A percentile compares a stretch with the other conserved stretches of the same genome.
Conservation (phyloP, 2,329 filamentous ascomycete species). For the Didymella lethalis region DNA sequence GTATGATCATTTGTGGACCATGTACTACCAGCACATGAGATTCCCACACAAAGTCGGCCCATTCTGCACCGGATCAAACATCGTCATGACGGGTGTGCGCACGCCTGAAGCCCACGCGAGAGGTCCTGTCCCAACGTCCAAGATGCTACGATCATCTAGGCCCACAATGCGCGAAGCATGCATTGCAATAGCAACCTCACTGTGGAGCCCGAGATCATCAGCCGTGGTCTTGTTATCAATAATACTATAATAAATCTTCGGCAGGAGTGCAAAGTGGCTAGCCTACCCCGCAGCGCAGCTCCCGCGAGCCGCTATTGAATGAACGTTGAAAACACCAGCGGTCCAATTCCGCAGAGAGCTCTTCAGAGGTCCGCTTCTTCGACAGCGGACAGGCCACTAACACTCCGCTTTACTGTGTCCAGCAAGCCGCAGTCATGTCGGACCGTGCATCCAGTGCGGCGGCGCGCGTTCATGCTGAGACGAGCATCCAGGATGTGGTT, state of each 20-base stretch:
- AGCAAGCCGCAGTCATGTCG: conserved; percentile 14
- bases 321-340: conserved; percentile 12
- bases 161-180: conserved; percentile 7
- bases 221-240: background rate
- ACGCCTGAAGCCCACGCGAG: no score
- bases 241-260: conserved; percentile 3
- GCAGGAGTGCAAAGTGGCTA: conserved; percentile 6
- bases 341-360: conserved; percentile 20
- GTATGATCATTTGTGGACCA: background rate
- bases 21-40: background rate
- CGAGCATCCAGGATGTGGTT: conserved; percentile 11
- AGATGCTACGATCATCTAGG: background rate
- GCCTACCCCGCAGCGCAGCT: conserved; percentile 16
- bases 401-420: conserved; percentile 13
- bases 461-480: conserved; percentile 12
- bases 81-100: background rate
- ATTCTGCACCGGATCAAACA: background rate
- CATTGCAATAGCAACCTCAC: background rate
- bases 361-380: background rate
- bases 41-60: background rate
- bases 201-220: background rate
- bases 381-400: conserved; percentile 8
- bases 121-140: background rate
- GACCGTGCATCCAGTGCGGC: conserved; percentile 18
- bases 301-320: conserved; percentile 16